phyloP scores from a whole-genome alignment of 805 yeast species.

The Candida sithepensis region DNA sequence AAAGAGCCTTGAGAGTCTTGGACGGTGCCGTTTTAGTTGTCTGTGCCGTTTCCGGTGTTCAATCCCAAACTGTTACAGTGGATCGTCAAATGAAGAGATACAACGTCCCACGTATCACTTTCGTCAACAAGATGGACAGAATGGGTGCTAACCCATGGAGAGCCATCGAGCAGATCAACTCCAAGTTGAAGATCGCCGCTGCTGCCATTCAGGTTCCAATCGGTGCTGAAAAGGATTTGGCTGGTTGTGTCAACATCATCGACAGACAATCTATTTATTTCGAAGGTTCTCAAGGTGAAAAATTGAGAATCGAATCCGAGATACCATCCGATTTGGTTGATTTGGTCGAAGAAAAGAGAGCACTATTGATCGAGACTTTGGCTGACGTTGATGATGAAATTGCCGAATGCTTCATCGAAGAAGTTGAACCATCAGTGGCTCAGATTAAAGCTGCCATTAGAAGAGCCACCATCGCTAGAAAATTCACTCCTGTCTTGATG shows the following conservation, averaged over 20 bases:
- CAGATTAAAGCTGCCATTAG: conserved; percentile 90
- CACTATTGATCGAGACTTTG: conserved; percentile 80
- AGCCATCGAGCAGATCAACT: conserved; percentile 87
- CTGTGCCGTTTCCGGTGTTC: conserved; percentile 98
- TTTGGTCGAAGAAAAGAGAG: conserved; percentile 86
- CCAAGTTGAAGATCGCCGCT: conserved; percentile 86
- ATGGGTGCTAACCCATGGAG: conserved; percentile 98
- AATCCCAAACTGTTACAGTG: conserved; percentile 96
- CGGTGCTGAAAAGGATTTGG: conserved; percentile 81
- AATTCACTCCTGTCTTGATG: conserved; percentile 98
- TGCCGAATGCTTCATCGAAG: conserved; percentile 89
- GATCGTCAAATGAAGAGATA: conserved; percentile 99
- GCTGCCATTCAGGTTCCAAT: conserved; percentile 98
- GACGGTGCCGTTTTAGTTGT: conserved; percentile 99
- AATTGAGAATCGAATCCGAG: conserved; percentile 51
- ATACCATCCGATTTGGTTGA: conserved; percentile 80
- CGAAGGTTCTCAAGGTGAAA: conserved; percentile 89
- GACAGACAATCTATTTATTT: conserved; percentile 83
- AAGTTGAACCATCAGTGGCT: conserved; percentile 76
- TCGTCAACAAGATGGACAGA: conserved; percentile 97
- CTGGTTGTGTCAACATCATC: conserved; percentile 90
- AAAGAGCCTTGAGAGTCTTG: conserved; percentile 94
- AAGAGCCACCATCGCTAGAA: conserved; percentile 91
- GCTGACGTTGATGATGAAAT: conserved; percentile 99
- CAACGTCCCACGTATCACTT: conserved; percentile 94